These are phyloP conservation scores for Quercus tomentella DNA, from an alignment of 331 rosid species.

Conservation along the genomic window DNA sequence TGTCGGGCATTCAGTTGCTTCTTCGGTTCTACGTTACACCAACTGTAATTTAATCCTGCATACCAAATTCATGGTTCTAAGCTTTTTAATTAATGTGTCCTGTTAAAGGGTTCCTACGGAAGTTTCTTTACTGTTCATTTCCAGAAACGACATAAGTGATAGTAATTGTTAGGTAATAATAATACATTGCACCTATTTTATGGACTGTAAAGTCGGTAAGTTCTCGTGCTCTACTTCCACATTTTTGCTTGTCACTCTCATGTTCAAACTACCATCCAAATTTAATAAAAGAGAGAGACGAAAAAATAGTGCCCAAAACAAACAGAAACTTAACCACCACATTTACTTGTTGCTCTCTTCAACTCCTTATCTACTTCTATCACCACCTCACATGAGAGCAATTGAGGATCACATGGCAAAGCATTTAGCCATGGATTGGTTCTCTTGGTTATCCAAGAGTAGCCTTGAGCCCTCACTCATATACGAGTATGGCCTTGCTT, in stretches of 20 bases:
- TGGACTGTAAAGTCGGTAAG: not conserved
- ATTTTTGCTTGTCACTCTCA: constrained; percentile 32
- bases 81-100: too few relatives aligned
- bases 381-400: constrained; percentile 26
- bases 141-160: too few relatives aligned
- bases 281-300: constrained; percentile 1
- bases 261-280: constrained; percentile 52
- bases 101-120: too few relatives aligned
- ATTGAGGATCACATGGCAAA: constrained; percentile 2
- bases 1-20: too few relatives aligned
- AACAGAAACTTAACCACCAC: constrained; percentile 39
- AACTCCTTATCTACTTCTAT: constrained; percentile 30
- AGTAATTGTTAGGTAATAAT: too few relatives aligned
- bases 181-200: not conserved
- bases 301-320: not conserved
- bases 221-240: not conserved
- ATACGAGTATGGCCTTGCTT: constrained; percentile 70
- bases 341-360: constrained; percentile 18
- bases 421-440: constrained; percentile 72
- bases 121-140: too few relatives aligned
- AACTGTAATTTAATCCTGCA: too few relatives aligned
- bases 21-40: too few relatives aligned
- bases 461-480: constrained; percentile 56
- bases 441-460: constrained; percentile 83
- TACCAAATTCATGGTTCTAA: too few relatives aligned